Percentiles rank a stretch among this genome's conserved stretches.
Evolutionary conservation across 305 asterid species (phyloP).

Genomic region (Salvia sclarea): DNA sequence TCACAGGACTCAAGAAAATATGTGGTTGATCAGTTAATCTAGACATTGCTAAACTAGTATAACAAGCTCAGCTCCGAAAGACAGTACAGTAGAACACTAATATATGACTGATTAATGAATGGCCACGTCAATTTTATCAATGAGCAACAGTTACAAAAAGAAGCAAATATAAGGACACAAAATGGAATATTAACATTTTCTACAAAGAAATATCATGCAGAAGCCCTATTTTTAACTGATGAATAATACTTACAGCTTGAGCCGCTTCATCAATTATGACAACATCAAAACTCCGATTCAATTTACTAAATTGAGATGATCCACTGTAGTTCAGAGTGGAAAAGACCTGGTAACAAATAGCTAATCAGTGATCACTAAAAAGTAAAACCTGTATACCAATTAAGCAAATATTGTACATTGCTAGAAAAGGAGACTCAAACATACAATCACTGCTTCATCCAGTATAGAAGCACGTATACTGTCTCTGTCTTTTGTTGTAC

Average conservation of each 20-base stretch:
- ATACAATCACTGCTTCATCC: conserved; percentile 93
- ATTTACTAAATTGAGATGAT: conserved; percentile 72
- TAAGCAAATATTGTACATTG: conserved; percentile 22
- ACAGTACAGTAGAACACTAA: conserved; percentile 8
- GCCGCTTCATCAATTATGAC: conserved; percentile 99
- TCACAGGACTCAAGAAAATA: conserved; percentile 15
- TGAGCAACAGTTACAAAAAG: neutral
- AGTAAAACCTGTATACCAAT: conserved; percentile 28
- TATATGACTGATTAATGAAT: conserved; percentile 14
- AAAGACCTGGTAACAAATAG: conserved; percentile 71
- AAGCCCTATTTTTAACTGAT: conserved; percentile 13
- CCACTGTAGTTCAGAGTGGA: conserved; percentile 99
- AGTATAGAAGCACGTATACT: conserved; percentile 84
- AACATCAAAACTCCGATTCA: conserved; percentile 90
- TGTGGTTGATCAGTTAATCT: conserved; percentile 10
- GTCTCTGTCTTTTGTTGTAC: conserved; percentile 69
- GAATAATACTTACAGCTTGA: conserved; percentile 83
- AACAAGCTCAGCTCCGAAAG: conserved; percentile 12
- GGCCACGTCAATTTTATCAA: neutral
- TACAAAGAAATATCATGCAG: conserved; percentile 13
- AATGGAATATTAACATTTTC: conserved; percentile 10
- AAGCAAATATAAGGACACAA: neutral
- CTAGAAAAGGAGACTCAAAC: conserved; percentile 32
- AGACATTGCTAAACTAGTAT: conserved; percentile 8
- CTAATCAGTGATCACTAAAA: too few relatives aligned